Conservation (phyloP, 768 basidiomycete species). For the Mycena haematopus region DNA sequence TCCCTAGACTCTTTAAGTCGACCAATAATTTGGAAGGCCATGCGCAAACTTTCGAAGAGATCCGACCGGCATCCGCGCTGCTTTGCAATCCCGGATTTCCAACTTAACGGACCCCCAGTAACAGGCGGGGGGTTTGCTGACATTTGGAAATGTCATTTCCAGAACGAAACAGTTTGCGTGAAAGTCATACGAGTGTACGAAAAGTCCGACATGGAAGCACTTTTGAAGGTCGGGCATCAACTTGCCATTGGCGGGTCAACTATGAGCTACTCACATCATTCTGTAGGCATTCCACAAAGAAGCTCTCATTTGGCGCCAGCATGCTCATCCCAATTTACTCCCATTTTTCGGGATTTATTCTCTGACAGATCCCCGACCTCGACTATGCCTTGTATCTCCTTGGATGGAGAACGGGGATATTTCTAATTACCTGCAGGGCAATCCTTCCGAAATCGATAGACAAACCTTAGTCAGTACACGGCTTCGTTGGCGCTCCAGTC, state of each 20-base stretch:
- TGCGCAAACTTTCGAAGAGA: neutral
- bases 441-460: constrained; percentile 31
- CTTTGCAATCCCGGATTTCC: constrained; percentile 7
- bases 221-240: constrained; percentile 6
- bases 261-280: neutral
- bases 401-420: constrained; percentile 45
- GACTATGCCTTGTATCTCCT: constrained; percentile 43
- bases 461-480: constrained; percentile 37
- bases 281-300: constrained; percentile 28
- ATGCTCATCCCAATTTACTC: constrained; percentile 37
- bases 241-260: neutral
- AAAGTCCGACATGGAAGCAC: constrained; percentile 12
- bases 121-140: constrained; percentile 17
- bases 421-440: constrained; percentile 33
- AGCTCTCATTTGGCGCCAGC: constrained; percentile 21
- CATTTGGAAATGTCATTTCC: constrained; percentile 19
- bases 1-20: constrained; percentile 3
- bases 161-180: constrained; percentile 6
- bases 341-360: constrained; percentile 37
- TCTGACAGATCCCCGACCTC: constrained; percentile 5
- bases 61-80: constrained; percentile 12
- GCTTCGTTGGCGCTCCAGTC: neutral
- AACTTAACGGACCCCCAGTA: neutral
- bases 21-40: neutral
- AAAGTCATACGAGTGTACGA: constrained; percentile 24